Evolutionary conservation across 495 filamentous ascomycete genomes (phyloP).

Genomic region (Geopyxis carbonaria): DNA sequence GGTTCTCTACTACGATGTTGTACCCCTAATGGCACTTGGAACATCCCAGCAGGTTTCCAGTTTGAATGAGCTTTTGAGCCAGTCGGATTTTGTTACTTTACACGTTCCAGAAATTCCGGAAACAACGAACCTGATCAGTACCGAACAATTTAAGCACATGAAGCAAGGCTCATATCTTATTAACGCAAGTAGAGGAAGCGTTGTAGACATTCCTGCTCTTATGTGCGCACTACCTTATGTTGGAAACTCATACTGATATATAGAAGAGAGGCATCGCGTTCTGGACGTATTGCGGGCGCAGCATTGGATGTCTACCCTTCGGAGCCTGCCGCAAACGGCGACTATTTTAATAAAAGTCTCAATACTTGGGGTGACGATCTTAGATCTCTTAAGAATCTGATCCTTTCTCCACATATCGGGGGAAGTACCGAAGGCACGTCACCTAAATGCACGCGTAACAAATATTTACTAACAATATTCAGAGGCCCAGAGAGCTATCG

Average conservation of each 20-base stretch:
- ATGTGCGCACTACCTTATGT: constrained; percentile 28
- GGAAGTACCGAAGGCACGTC: constrained; percentile 68
- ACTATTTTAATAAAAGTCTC: constrained; percentile 77
- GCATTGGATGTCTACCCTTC: constrained; percentile 91
- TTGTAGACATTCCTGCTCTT: constrained; percentile 86
- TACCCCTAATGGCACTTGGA: constrained; percentile 85
- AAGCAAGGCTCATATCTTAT: constrained; percentile 83
- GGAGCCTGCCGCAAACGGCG: constrained; percentile 84
- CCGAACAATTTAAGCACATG: constrained; percentile 66
- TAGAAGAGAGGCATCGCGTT: constrained; percentile 53
- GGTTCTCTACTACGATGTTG: constrained; percentile 86
- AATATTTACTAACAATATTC: not conserved
- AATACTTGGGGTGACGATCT: constrained; percentile 81
- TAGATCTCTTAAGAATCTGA: constrained; percentile 71
- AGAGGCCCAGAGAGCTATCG: constrained; percentile 87
- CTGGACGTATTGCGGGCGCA: constrained; percentile 79
- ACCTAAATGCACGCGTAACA: too few species aligned
- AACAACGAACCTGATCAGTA: constrained; percentile 76
- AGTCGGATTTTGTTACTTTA: constrained; percentile 78
- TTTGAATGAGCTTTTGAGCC: constrained; percentile 54
- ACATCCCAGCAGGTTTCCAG: constrained; percentile 66
- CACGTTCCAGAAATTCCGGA: constrained; percentile 90
- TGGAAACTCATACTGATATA: not conserved
- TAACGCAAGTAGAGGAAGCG: constrained; percentile 84
- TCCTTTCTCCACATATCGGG: constrained; percentile 90